A percentile compares a stretch with the other conserved stretches of the same genome.
Evolutionary conservation across 2,329 filamentous ascomycete species (phyloP).

Genomic region (Fusarium transvaalense): DNA sequence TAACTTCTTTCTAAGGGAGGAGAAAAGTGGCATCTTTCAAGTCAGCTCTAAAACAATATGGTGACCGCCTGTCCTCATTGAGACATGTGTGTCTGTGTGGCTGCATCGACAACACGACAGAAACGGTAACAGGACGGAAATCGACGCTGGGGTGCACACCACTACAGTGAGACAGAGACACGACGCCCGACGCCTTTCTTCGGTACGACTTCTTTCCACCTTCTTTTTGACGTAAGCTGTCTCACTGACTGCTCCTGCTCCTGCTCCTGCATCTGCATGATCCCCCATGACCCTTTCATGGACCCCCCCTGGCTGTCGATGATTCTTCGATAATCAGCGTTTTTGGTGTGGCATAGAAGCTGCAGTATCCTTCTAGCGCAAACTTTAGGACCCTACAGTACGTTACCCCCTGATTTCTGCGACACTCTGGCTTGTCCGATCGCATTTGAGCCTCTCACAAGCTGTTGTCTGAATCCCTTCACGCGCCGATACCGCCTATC

Average conservation of each 20-base stretch:
- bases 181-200: slow-evolving; percentile 12
- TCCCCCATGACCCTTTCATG: not conserved
- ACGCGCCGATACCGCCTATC: not conserved
- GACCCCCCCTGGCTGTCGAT: slow-evolving; percentile 15
- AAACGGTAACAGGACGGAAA: slow-evolving; percentile 34
- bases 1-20: not conserved
- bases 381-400: slow-evolving; percentile 38
- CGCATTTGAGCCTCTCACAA: slow-evolving; percentile 20
- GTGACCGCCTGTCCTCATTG: slow-evolving; percentile 19
- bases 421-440: slow-evolving; percentile 9
- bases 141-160: slow-evolving; percentile 39
- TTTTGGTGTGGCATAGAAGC: slow-evolving; percentile 24
- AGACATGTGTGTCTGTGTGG: slow-evolving; percentile 39
- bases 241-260: slow-evolving; percentile 22
- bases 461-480: not conserved
- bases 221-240: slow-evolving; percentile 39
- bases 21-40: slow-evolving; percentile 7
- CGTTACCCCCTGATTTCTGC: slow-evolving; percentile 10
- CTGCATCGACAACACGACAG: slow-evolving; percentile 21
- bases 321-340: slow-evolving; percentile 19
- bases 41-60: slow-evolving; percentile 1
- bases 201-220: slow-evolving; percentile 17
- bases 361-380: slow-evolving; percentile 45
- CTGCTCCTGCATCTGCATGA: slow-evolving; percentile 25
- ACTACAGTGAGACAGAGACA: slow-evolving; percentile 1